Evolutionary conservation across 2,329 filamentous ascomycete species (phyloP).

Genomic region (Stachybotrys chlorohalonatus): DNA sequence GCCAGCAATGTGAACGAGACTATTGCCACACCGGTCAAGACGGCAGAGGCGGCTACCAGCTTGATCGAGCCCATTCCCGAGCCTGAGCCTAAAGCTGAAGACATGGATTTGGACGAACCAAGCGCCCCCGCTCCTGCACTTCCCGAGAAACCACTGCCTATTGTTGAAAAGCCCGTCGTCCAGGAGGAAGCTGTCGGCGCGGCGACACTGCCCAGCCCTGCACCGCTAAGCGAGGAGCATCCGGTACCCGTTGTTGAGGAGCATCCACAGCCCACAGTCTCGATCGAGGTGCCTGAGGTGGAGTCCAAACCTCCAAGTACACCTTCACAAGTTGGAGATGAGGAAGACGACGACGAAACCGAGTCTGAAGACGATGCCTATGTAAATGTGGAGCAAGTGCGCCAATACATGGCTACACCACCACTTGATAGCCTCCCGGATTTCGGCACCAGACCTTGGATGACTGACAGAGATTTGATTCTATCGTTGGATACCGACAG

Average conservation of each 20-base stretch:
- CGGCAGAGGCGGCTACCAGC: background rate
- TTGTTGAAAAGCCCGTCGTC: background rate
- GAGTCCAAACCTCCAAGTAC: slow-evolving; percentile 31
- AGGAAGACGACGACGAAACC: slow-evolving; percentile 41
- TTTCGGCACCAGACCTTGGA: slow-evolving; percentile 37
- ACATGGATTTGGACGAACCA: slow-evolving; percentile 28
- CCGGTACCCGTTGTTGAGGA: background rate
- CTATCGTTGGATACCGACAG: slow-evolving; percentile 29
- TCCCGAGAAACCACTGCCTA: slow-evolving; percentile 4
- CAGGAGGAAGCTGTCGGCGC: background rate
- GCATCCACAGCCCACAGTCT: slow-evolving; percentile 3
- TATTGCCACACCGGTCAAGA: background rate
- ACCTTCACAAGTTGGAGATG: slow-evolving; percentile 37
- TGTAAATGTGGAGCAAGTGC: slow-evolving; percentile 37
- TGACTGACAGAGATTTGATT: slow-evolving; percentile 35
- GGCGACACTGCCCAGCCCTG: background rate
- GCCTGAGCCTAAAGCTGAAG: slow-evolving; percentile 27
- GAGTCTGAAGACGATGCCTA: slow-evolving; percentile 46
- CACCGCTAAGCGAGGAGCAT: slow-evolving; percentile 1
- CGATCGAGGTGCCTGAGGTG: slow-evolving; percentile 18
- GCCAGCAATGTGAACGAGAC: background rate
- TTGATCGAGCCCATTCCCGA: slow-evolving; percentile 6
- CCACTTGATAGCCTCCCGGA: slow-evolving; percentile 44
- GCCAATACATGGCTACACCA: slow-evolving; percentile 44
- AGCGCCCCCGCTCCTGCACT: slow-evolving; percentile 2